These are phyloP conservation scores for Zygoascus tannicola DNA, from an alignment of 805 yeast species.

Conservation along the genomic window DNA sequence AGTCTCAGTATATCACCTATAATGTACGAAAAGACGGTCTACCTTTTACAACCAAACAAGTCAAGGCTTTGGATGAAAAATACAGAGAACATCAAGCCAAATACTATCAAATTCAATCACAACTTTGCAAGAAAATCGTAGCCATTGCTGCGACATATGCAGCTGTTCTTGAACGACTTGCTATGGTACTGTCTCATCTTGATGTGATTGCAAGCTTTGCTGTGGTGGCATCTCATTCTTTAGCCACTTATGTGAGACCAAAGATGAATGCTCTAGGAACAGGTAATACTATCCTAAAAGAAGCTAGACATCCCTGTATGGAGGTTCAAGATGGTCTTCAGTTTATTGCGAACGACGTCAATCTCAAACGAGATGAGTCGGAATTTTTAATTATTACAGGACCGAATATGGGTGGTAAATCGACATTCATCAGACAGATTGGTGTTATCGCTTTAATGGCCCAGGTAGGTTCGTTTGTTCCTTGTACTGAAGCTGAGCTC, in stretches of 20 bases:
- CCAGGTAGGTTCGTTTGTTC: slow-evolving; percentile 85
- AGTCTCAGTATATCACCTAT: slow-evolving; percentile 49
- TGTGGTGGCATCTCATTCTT: slow-evolving; percentile 72
- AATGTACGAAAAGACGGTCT: slow-evolving; percentile 79
- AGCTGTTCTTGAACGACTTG: slow-evolving; percentile 63
- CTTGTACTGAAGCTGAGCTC: slow-evolving; percentile 67
- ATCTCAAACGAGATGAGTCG: slow-evolving; percentile 42
- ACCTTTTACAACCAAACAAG: slow-evolving; percentile 66
- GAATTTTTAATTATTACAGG: slow-evolving; percentile 87
- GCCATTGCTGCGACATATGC: slow-evolving; percentile 72
- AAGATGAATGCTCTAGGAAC: slow-evolving; percentile 45
- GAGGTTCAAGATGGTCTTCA: slow-evolving; percentile 84
- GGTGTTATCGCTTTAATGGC: slow-evolving; percentile 83
- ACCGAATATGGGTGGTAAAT: slow-evolving; percentile 97
- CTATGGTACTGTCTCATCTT: slow-evolving; percentile 55
- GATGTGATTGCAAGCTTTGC: slow-evolving; percentile 86
- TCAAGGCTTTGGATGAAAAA: slow-evolving; percentile 51
- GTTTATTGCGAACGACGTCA: slow-evolving; percentile 90
- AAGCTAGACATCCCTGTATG: slow-evolving; percentile 91
- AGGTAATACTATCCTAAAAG: slow-evolving; percentile 41
- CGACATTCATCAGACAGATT: slow-evolving; percentile 82
- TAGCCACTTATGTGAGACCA: slow-evolving; percentile 73
- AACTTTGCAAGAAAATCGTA: slow-evolving; percentile 75
- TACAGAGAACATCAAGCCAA: slow-evolving; percentile 51
- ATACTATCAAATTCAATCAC: slow-evolving; percentile 66